Base-by-base conservation (phyloP, 352 stramenopile genomes). In the Peronospora belbahrii region DNA sequence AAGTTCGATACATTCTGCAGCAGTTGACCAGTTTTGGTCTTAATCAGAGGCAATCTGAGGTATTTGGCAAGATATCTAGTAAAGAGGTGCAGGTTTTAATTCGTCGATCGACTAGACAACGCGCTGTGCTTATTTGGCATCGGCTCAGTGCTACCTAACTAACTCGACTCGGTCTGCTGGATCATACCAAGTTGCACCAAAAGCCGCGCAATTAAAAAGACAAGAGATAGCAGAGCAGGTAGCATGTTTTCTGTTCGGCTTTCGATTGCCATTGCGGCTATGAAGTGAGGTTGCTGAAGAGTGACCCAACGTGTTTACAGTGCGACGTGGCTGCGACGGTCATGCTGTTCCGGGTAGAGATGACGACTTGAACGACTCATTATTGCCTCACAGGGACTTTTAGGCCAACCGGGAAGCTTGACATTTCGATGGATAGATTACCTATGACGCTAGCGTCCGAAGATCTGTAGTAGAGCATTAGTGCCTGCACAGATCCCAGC, bases 381-480 rank as follows among this genome's bases (percentile, higher is more conserved):
- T 45, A 38, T 42, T 43, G 37, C 44, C 6, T 65, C 55, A 1
- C 60, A 65, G 22, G 60, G 50, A 11, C 13, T 28, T 58, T 5
- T 17, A 30, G 3, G 56, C 55, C 7, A 54, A 55, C 11, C 30
- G 38, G 37, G 59, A 17, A 50, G 35, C 10, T 48, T 69, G 24
- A 50, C 46, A 17, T 42, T 55, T 54, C 55, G 47, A 10, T 53
- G 55, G 42, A 71, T 2, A 58, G 74, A 1, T 33, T 33, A 2
- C 67, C 65, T 1, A 59, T 77, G 11, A 75, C 63, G 1, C 43
- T 83, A 4, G 67, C 63, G 15, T 78, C 80, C 25, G 52, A 75
- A 48, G 62, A 83, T 42, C 24, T 74, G 19, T 48, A 49, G 6
- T 74, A 74, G 50, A 55, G 50, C 24, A 69, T 65, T 28, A 56